These are phyloP conservation scores for Glonium stellatum DNA, from an alignment of 495 filamentous ascomycete genomes.

Conservation along the genomic window DNA sequence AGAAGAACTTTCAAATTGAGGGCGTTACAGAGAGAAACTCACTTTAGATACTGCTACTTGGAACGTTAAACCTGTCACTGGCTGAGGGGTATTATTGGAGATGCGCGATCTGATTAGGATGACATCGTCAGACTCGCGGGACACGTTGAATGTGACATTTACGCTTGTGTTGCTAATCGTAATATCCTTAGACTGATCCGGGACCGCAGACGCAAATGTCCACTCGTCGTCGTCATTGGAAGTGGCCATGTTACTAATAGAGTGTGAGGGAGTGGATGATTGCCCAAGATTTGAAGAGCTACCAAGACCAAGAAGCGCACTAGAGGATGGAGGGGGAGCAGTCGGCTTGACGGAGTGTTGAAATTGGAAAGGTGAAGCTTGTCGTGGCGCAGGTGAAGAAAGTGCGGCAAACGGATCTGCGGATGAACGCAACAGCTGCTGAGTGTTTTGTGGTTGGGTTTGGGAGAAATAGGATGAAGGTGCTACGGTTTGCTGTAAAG, in stretches of 20 bases:
- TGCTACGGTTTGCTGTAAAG: slow-evolving; percentile 30
- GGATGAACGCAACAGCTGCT: slow-evolving; percentile 37
- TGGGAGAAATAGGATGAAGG: slow-evolving; percentile 32
- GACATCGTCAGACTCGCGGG: slow-evolving; percentile 41
- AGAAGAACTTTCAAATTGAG: not conserved
- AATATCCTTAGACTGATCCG: slow-evolving; percentile 57
- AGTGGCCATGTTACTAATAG: not conserved
- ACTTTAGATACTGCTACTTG: slow-evolving; percentile 93
- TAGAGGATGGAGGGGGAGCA: slow-evolving; percentile 8
- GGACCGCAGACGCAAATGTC: slow-evolving; percentile 84
- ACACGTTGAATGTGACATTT: slow-evolving; percentile 46
- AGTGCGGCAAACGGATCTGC: slow-evolving; percentile 37
- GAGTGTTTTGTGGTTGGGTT: slow-evolving; percentile 15
- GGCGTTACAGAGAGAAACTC: slow-evolving; percentile 19
- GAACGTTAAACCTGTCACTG: slow-evolving; percentile 75
- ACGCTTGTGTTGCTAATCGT: slow-evolving; percentile 52
- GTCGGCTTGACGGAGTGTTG: slow-evolving; percentile 33
- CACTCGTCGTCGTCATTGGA: slow-evolving; percentile 71
- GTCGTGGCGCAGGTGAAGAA: slow-evolving; percentile 29
- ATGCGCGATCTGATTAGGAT: slow-evolving; percentile 60
- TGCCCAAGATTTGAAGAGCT: slow-evolving; percentile 11
- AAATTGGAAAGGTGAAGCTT: slow-evolving; percentile 39
- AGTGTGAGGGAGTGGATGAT: slow-evolving; percentile 31
- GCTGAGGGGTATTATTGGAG: slow-evolving; percentile 66
- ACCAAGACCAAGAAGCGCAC: slow-evolving; percentile 20